A percentile compares a stretch with the other conserved stretches of the same genome.
phyloP scores from a whole-genome alignment of 2,329 filamentous ascomycete species.

The Xylariaceae sp. region DNA sequence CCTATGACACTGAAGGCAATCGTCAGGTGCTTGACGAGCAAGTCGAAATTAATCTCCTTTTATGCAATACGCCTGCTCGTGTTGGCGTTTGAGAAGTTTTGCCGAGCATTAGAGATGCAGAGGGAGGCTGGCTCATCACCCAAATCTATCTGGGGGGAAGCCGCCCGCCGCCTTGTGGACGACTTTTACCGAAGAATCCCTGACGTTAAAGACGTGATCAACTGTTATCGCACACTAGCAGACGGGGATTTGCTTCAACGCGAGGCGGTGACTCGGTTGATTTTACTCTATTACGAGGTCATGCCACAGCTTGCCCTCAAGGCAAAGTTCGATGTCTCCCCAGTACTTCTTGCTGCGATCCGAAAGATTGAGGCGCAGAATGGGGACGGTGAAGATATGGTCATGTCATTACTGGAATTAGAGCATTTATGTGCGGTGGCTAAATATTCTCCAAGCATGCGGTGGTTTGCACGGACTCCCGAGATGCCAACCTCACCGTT shows the following conservation, averaged over 20 bases:
- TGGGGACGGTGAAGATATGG: constrained; percentile 46
- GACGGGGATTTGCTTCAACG: constrained; percentile 69
- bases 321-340: constrained; percentile 84
- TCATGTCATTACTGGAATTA: constrained; percentile 66
- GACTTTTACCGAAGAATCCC: constrained; percentile 78
- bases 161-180: constrained; percentile 61
- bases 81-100: constrained; percentile 74
- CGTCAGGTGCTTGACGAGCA: constrained; percentile 71
- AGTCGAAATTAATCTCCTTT: constrained; percentile 74
- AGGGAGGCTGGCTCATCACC: constrained; percentile 38
- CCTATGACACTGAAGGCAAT: constrained; percentile 78
- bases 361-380: constrained; percentile 54
- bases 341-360: constrained; percentile 66
- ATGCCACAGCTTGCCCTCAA: constrained; percentile 74
- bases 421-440: constrained; percentile 79
- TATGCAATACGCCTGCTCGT: constrained; percentile 79
- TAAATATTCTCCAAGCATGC: constrained; percentile 74
- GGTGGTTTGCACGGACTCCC: constrained; percentile 79
- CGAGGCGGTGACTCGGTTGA: constrained; percentile 71
- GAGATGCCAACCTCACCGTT: constrained; percentile 64
- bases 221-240: constrained; percentile 64
- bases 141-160: constrained; percentile 64
- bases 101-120: constrained; percentile 58
- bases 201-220: constrained; percentile 74
- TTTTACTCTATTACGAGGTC: constrained; percentile 81